Evolutionary conservation across 2,329 filamentous ascomycete genomes (phyloP).

Genomic region (Fusarium sarcochroum): DNA sequence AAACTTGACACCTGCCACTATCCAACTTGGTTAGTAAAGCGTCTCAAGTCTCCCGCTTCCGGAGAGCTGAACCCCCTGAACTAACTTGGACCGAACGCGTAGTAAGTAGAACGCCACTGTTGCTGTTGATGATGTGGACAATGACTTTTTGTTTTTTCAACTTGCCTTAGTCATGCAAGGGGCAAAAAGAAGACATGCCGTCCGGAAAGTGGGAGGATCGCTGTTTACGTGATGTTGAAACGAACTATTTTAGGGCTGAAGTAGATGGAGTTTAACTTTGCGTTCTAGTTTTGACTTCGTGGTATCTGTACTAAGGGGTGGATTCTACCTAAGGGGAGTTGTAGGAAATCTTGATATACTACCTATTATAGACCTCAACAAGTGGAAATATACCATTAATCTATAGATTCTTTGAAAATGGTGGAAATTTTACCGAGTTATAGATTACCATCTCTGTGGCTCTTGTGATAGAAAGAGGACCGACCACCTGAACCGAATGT

Average conservation of each 20-base stretch:
- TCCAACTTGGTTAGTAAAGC: not conserved
- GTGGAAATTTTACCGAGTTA: no score
- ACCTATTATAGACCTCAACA: no score
- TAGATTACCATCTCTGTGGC: no score
- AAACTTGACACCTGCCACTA: not conserved
- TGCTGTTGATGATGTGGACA: not conserved
- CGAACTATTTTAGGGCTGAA: not conserved
- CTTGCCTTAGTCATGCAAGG: constrained; percentile 1
- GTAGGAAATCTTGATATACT: no score
- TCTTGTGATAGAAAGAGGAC: no score
- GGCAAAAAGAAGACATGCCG: not conserved
- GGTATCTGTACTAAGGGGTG: not conserved
- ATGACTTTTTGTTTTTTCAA: not conserved
- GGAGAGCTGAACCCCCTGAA: not conserved
- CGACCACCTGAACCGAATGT: not conserved
- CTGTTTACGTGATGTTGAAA: not conserved
- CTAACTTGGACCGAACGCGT: not conserved
- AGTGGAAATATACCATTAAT: no score
- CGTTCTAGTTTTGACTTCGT: not conserved
- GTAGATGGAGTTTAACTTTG: not conserved
- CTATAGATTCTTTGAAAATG: no score
- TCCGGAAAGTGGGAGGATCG: not conserved
- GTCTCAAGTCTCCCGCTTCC: not conserved
- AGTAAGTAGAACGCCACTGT: constrained; percentile 4
- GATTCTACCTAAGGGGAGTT: no score